phyloP scores from a whole-genome alignment of 177 flowering plant species.

The Vitis hybrid region DNA sequence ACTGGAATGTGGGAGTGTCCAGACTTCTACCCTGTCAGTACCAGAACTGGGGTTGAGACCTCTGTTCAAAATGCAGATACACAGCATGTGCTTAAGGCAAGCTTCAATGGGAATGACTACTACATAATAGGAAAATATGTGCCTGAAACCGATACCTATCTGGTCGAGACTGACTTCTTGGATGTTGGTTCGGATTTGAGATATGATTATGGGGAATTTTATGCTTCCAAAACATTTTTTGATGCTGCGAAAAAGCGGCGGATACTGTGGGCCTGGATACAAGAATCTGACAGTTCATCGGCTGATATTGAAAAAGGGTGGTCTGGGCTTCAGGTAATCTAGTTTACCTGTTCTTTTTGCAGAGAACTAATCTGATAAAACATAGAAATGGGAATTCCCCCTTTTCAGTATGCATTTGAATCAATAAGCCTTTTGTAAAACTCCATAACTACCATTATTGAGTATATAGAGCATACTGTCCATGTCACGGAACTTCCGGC shows the following conservation, averaged over 20 bases:
- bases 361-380: too few relatives aligned
- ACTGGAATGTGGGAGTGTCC: constrained; percentile 30
- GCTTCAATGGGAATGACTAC: constrained; percentile 9
- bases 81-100: constrained; percentile 13
- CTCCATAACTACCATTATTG: too few relatives aligned
- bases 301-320: constrained; percentile 13
- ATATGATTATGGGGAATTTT: too few relatives aligned
- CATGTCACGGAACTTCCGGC: too few relatives aligned
- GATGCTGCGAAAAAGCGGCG: too few relatives aligned
- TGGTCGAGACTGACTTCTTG: neutral
- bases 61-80: constrained; percentile 2
- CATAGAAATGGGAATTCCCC: too few relatives aligned
- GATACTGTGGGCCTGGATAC: too few relatives aligned
- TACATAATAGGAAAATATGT: neutral
- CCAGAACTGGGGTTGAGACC: constrained; percentile 6
- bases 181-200: neutral
- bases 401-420: too few relatives aligned
- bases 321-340: constrained; percentile 19
- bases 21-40: constrained; percentile 8
- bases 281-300: constrained; percentile 7
- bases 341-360: too few relatives aligned
- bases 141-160: neutral
- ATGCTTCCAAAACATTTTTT: too few relatives aligned
- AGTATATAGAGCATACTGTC: too few relatives aligned
- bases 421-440: too few relatives aligned